Percentiles rank a stretch among this genome's conserved stretches.
Evolutionary conservation across 2,329 filamentous ascomycete species (phyloP).

Genomic region (Diaporthe sp.): DNA sequence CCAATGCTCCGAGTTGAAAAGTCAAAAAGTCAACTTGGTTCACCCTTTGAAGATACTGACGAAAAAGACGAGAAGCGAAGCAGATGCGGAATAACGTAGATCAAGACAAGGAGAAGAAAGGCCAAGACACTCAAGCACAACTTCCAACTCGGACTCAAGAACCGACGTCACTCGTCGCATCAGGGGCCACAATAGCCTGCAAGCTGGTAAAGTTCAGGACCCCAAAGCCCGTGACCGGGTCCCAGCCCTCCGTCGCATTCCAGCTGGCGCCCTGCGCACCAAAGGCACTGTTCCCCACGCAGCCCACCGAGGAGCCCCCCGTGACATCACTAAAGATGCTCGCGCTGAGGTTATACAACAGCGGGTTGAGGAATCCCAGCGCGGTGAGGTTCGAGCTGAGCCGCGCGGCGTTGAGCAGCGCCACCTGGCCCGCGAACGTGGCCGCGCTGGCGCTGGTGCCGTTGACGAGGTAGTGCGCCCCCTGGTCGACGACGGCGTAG

Average conservation of each 20-base stretch:
- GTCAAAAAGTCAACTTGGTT: neutral
- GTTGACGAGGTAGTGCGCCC: conserved; percentile 39
- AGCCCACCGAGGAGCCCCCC: conserved; percentile 43
- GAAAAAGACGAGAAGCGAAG: neutral
- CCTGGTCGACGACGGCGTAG: conserved; percentile 47
- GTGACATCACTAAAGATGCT: conserved; percentile 47
- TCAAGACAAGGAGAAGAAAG: neutral
- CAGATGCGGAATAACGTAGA: neutral
- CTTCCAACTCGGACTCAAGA: neutral
- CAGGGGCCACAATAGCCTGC: neutral
- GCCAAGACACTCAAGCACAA: neutral
- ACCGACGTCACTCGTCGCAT: neutral
- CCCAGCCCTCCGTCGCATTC: conserved; percentile 50
- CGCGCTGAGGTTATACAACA: conserved; percentile 48
- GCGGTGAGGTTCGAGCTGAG: conserved; percentile 50
- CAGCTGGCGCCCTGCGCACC: neutral
- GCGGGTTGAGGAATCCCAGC: conserved; percentile 60
- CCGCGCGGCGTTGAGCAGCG: conserved; percentile 58
- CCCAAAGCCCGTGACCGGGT: conserved; percentile 49
- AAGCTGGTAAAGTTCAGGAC: conserved; percentile 43
- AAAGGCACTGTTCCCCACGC: conserved; percentile 33
- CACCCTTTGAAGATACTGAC: neutral
- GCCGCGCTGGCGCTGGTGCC: conserved; percentile 55
- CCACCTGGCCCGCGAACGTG: conserved; percentile 56
- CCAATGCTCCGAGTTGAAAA: no score